phyloP scores from a whole-genome alignment of 2,329 filamentous ascomycete species.

The Ceratocystis colombiana region DNA sequence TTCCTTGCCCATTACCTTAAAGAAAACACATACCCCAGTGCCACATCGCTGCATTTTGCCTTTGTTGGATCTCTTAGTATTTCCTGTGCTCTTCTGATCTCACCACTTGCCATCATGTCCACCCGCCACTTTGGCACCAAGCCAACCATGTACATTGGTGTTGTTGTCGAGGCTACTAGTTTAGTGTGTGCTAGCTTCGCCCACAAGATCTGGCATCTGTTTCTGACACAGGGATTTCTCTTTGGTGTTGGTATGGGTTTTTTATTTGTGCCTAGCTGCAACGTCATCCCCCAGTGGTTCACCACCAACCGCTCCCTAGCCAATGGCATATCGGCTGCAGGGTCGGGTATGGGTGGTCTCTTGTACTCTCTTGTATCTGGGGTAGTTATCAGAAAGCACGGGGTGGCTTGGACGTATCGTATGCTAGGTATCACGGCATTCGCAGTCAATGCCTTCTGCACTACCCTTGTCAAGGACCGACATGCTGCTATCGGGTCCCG shows the following conservation, averaged over 20 bases:
- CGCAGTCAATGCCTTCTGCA: slow-evolving; percentile 53
- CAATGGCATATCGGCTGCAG: slow-evolving; percentile 57
- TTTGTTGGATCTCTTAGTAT: slow-evolving; percentile 52
- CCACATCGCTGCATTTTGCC: slow-evolving; percentile 57
- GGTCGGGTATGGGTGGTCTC: slow-evolving; percentile 64
- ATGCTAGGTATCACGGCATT: slow-evolving; percentile 54
- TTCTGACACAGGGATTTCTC: slow-evolving; percentile 62
- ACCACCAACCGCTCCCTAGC: slow-evolving; percentile 56
- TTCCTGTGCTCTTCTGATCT: slow-evolving; percentile 49
- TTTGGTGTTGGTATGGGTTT: slow-evolving; percentile 75
- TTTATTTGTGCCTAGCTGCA: slow-evolving; percentile 58
- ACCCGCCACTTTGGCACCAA: slow-evolving; percentile 54
- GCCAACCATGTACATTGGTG: slow-evolving; percentile 53
- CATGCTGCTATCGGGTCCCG: slow-evolving; percentile 61
- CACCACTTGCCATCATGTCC: slow-evolving; percentile 54
- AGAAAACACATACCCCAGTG: slow-evolving; percentile 51
- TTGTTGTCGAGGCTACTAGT: slow-evolving; percentile 51
- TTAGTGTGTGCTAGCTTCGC: slow-evolving; percentile 64
- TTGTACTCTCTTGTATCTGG: slow-evolving; percentile 57
- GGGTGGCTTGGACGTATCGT: slow-evolving; percentile 57
- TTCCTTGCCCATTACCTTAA: slow-evolving; percentile 50
- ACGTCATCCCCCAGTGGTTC: slow-evolving; percentile 66
- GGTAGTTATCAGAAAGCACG: slow-evolving; percentile 55
- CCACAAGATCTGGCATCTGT: slow-evolving; percentile 60
- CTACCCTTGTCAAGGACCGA: slow-evolving; percentile 56